Percentiles rank a stretch among this genome's conserved stretches.
These are phyloP conservation scores for Talaromyces sp. DNA, from an alignment of 2,329 filamentous ascomycete genomes.

Conservation along the genomic window DNA sequence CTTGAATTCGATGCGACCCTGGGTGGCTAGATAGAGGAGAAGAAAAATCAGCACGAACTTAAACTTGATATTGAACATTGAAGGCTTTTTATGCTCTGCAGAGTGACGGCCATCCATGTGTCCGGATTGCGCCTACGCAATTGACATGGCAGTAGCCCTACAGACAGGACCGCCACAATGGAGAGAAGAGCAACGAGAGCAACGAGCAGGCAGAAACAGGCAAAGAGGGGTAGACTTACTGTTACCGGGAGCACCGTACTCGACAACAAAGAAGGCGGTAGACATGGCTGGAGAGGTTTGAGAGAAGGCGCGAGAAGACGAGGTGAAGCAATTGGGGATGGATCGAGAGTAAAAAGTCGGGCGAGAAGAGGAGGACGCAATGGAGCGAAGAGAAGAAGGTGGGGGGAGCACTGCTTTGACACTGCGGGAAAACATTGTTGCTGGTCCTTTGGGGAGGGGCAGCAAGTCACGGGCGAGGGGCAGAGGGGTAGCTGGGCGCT, in stretches of 20 bases:
- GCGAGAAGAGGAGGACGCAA: conserved; percentile 24
- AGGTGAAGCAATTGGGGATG: conserved; percentile 24
- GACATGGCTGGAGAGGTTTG: conserved; percentile 69
- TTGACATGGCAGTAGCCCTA: background rate
- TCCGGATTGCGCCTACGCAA: conserved; percentile 1
- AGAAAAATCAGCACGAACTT: conserved; percentile 19
- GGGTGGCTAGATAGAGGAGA: conserved; percentile 51
- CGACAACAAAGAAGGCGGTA: conserved; percentile 68
- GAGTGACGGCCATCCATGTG: background rate
- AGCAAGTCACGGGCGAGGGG: conserved; percentile 12
- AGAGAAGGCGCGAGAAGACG: conserved; percentile 47
- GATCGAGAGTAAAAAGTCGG: conserved; percentile 31
- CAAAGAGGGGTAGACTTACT: conserved; percentile 20
- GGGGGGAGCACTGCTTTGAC: conserved; percentile 37
- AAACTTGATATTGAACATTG: background rate
- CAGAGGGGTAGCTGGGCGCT: background rate
- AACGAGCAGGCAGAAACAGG: no score
- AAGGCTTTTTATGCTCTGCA: background rate
- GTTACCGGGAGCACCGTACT: conserved; percentile 44
- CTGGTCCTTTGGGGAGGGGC: conserved; percentile 12
- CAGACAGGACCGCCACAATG: background rate
- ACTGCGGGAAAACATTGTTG: conserved; percentile 37
- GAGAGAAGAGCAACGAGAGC: background rate
- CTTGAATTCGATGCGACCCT: conserved; percentile 78
- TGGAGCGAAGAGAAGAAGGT: conserved; percentile 37